These are phyloP conservation scores for Pseudocercospora fijiensis DNA, from an alignment of 2,329 filamentous ascomycete genomes.

Conservation along the genomic window DNA sequence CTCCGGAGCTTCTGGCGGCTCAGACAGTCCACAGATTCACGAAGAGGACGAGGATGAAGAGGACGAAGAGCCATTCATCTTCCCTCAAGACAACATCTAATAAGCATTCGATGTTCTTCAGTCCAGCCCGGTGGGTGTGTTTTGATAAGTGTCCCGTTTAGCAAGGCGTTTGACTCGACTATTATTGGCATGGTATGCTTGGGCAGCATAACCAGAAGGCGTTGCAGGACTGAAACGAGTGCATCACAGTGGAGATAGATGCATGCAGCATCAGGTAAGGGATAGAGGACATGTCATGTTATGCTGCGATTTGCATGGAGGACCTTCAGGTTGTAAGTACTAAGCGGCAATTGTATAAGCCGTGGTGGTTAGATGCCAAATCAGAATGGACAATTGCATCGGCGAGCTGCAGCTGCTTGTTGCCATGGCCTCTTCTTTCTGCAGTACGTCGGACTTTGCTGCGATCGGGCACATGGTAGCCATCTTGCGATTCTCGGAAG, in stretches of 20 bases:
- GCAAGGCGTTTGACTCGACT: conserved; percentile 12
- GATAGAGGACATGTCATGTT: neutral
- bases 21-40: conserved; percentile 25
- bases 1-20: conserved; percentile 26
- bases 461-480: neutral
- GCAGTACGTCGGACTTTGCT: neutral
- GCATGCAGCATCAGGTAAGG: neutral
- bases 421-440: neutral
- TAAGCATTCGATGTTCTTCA: neutral
- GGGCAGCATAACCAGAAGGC: neutral
- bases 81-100: conserved; percentile 28
- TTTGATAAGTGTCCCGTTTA: neutral
- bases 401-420: neutral
- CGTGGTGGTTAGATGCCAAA: neutral
- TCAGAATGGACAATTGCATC: conserved; percentile 1
- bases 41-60: conserved; percentile 29
- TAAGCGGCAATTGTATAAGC: neutral
- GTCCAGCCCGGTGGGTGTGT: neutral
- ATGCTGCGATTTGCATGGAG: neutral
- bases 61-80: conserved; percentile 36
- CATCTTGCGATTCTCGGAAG: neutral
- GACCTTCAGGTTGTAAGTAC: neutral
- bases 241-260: neutral
- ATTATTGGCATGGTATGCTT: neutral
- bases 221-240: neutral